Evolutionary conservation across 768 basidiomycete genomes (phyloP), one percentile per base, ranked within the genome.

Genomic region (Podaxis sp.): DNA sequence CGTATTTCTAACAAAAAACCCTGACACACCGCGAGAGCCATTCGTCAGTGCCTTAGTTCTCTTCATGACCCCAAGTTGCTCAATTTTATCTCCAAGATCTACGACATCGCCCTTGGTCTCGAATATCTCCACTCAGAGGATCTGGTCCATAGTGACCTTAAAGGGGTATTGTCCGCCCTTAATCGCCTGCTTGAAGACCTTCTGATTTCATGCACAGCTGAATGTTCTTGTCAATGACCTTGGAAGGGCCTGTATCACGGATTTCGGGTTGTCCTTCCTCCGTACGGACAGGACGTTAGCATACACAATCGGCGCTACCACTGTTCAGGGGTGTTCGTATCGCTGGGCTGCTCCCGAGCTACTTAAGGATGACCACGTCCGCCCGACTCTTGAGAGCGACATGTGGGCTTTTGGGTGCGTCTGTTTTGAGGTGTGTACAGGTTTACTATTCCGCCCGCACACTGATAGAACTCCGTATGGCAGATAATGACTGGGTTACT

Each of bases 321-420:
- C 29, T 6, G 8, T n/a, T 55, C 17, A 7, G 41, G 59, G 60
- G 11, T 25, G 43, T 51, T 55, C 59, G 6, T 36, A 61, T 27
- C 57, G 66, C 36, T 68, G 67, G 67, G 54, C 63, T 57, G 67
- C 67, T 29, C 67, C 67, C 22, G 67, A 68, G 41, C 33, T 66
- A 11, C 37, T 66, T 25, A 27, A 27, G 27, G 53, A 50, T 12
- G 33, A 22, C 8, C 5, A 24, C 13, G 4, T 52, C 11, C 5
- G 0, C 15, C 49, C 59, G 13, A 40, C 50, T 22, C 27, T 24
- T 12, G 63, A 55, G 13, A 68, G 60, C 50, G 66, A 68, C 33
- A 55, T 66, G 33, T 68, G 66, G 52, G 59, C 67, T 27, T 65
- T 66, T 60, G 59, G 55, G 17, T 64, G 66, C n/a, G 60, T 64